phyloP scores from a whole-genome alignment of 768 basidiomycete genomes.

The Plicaturopsis crispa region DNA sequence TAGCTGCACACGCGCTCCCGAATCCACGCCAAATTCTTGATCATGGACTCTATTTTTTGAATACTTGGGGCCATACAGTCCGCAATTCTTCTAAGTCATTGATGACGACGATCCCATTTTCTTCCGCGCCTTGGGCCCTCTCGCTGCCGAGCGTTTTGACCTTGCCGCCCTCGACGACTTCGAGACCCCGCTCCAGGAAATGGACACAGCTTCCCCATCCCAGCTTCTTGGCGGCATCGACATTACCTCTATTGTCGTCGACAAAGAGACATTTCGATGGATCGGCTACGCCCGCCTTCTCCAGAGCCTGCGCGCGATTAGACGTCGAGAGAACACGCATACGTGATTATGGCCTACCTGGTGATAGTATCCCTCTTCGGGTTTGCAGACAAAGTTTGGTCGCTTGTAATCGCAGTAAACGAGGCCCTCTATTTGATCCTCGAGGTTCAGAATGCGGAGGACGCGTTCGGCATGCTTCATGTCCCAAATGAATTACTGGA shows the following conservation, averaged over 20 bases:
- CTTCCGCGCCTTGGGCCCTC: constrained; percentile 22
- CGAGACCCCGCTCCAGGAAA: constrained; percentile 64
- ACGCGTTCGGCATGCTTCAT: constrained; percentile 76
- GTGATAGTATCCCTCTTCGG: constrained; percentile 64
- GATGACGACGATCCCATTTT: constrained; percentile 46
- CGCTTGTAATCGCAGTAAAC: constrained; percentile 73
- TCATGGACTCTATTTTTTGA: constrained; percentile 25
- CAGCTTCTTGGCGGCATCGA: constrained; percentile 53
- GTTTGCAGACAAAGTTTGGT: constrained; percentile 71
- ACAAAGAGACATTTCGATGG: constrained; percentile 70
- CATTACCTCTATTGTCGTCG: constrained; percentile 69
- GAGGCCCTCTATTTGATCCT: constrained; percentile 66
- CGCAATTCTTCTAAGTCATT: constrained; percentile 59
- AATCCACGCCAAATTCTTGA: neutral
- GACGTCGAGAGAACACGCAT: neutral
- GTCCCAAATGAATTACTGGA: constrained; percentile 1
- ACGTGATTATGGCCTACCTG: constrained; percentile 30
- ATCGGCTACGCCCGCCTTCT: constrained; percentile 50
- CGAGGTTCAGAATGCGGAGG: constrained; percentile 57
- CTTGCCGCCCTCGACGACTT: constrained; percentile 56
- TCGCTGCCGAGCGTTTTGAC: constrained; percentile 36
- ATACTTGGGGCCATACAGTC: constrained; percentile 68
- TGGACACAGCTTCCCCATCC: constrained; percentile 74
- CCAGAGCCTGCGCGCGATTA: constrained; percentile 47
- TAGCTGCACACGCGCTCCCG: neutral